Base-by-base conservation (phyloP, 1,139 yeast species). In the Scheffersomyces cryptocercus region DNA sequence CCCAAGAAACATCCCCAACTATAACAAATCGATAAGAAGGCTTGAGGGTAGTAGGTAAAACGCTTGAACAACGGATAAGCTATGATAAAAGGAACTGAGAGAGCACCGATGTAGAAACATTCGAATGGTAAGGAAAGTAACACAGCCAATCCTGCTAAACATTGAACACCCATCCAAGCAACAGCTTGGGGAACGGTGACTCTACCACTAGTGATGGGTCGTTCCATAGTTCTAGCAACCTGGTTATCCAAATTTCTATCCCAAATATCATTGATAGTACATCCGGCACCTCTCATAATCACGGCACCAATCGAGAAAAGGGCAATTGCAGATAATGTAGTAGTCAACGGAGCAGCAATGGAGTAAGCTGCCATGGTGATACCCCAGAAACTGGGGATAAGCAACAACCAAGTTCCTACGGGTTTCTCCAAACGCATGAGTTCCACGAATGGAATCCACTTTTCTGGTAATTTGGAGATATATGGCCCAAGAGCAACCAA, bases 261-360 rank as follows among this genome's bases (percentile, higher is more conserved):
- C 61, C 85, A 71, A 42, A 91, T 72, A 63, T 95, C 99, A 59
- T 95, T 95, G 45, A 95, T 85, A 1, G 96, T 91, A 62, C 99
- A 95, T 0, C 99, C 99, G 2, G 97, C 98, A 33, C 98, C 97
- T 64, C 99, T 79, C 97, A 95, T 93, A 12, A 91, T 75, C 34
- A 91, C 59, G 0, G 98, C 81, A 10, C 99, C 99, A 3, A 84
- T 70, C 1, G 93, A 82, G 58, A 91, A 93, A 26, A 91, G 68
- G 0, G 75, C 72, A 33, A 85, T 60, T 53, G 84, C 86, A 51
- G 77, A 74, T 0, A 77, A 47, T 0, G 91, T 82, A 1, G 84
- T 76, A 0, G 80, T 55, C 3, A 88, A 43, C 0, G 97, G 84
- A 0, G 96, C 96, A 1, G 77, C 66, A 0, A 85, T 67, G 50